Base-by-base conservation (phyloP, 106 monocot genomes). In the Ottelia alismoides region DNA sequence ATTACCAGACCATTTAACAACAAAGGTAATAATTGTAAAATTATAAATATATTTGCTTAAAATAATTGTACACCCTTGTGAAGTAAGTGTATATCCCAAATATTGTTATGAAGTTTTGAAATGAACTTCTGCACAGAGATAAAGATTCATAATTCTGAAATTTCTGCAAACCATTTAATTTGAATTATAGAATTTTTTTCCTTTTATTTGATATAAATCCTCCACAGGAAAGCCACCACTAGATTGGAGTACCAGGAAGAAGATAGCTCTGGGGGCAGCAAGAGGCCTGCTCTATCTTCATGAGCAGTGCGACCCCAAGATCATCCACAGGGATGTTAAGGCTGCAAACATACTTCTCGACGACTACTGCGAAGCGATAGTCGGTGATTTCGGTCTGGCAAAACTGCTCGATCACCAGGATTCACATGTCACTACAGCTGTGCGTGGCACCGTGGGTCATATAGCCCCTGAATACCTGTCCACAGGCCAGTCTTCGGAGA, bases 301-400 rank as follows among this genome's bases (percentile, higher is more conserved):
- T 22, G 61, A 62, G 49, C 48, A 62, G 25, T 62, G 61, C 23
- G 61, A 62, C 19, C 61, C 61, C 1, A 62, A 62, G 49, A 62
- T 62, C 43, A 62, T 62, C 12, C 61, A 62, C 61, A 62, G 61
- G 27, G 61, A 62, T 50, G 61, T 62, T 1, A 62, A 62, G 20
- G 61, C 61, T 19, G 61, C 61, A 2, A 62, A 62, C 22, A 50
- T 62, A 21, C 23, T 62, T 9, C 61, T 62, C 11, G 61, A 62
- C 18, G 61, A 62, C 2, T 49, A 50, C 48, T 62, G 49, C 31
- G 61, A 62, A 30, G 61, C 61, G 2, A 49, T 62, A 20, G n/a
- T n/a, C n/a, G n/a, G n/a, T n/a, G n/a, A n/a, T n/a, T n/a, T n/a
- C n/a, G n/a, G n/a, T n/a, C n/a, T n/a, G n/a, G 61, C 61, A 23